These are phyloP conservation scores for Backusella macrospora DNA, from an alignment of 192 early-diverging fungal species.

Conservation along the genomic window DNA sequence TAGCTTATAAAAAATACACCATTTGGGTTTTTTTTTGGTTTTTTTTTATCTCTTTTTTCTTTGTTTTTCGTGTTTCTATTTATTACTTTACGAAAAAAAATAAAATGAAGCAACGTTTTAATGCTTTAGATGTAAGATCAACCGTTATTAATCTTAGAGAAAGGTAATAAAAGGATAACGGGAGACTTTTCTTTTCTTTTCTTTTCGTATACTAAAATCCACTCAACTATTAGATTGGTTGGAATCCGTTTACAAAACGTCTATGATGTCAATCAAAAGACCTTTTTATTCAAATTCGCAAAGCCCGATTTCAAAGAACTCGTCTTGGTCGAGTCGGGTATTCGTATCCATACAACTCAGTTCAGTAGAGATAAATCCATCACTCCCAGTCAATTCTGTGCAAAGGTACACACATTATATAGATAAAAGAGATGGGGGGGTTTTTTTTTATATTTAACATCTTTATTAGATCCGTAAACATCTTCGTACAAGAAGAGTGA, in stretches of 20 bases:
- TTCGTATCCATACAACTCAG: constrained; percentile 89
- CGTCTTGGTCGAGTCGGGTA: constrained; percentile 91
- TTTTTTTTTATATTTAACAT: no score
- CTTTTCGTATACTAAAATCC: not conserved
- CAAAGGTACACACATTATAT: constrained; percentile 75
- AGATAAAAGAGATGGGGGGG: no score
- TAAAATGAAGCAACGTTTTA: constrained; percentile 87
- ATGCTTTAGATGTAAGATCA: constrained; percentile 85
- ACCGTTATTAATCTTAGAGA: constrained; percentile 73
- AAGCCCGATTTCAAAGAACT: constrained; percentile 87
- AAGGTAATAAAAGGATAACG: constrained; percentile 39
- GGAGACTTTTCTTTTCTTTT: not conserved
- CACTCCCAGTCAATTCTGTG: constrained; percentile 84
- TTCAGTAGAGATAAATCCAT: constrained; percentile 86
- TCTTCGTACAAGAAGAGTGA: constrained; percentile 79
- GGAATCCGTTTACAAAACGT: constrained; percentile 92
- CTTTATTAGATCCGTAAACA: constrained; percentile 85
- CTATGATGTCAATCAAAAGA: constrained; percentile 92
- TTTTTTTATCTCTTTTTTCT: not conserved
- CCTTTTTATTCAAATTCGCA: constrained; percentile 92
- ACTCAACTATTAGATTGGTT: constrained; percentile 53
- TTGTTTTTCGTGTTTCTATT: not conserved
- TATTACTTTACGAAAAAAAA: not conserved
- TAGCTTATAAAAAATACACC: not conserved
- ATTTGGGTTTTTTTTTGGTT: not conserved